A percentile compares a stretch with the other conserved stretches of the same genome.
Conservation (phyloP, 495 filamentous ascomycete genomes). For the Hyaloscypha hepaticicola region DNA sequence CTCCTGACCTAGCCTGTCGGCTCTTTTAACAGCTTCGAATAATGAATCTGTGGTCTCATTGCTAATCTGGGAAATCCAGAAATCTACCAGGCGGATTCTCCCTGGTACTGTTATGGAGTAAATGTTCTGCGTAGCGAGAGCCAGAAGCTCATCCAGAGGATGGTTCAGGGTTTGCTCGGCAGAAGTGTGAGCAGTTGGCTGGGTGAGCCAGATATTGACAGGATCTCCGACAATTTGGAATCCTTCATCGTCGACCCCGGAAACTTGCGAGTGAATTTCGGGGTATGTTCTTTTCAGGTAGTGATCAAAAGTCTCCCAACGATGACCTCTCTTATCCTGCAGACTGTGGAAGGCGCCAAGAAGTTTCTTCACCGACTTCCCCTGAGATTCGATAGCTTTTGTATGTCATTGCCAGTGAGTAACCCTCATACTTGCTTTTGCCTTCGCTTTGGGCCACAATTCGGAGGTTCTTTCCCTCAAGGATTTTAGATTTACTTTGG, state of each 20-base stretch:
- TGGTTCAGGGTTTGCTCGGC: too few relatives aligned
- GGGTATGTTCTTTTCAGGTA: constrained; percentile 17
- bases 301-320: constrained; percentile 12
- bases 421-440: constrained; percentile 20
- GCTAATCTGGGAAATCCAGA: constrained; percentile 20
- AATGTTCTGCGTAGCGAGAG: constrained; percentile 13
- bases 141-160: background rate
- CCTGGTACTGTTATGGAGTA: constrained; percentile 9
- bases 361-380: too few relatives aligned
- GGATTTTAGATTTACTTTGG: background rate
- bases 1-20: background rate
- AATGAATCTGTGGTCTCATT: constrained; percentile 34
- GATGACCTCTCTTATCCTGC: constrained; percentile 6
- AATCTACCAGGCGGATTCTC: constrained; percentile 11
- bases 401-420: constrained; percentile 20
- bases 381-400: too few relatives aligned
- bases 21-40: constrained; percentile 35
- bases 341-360: constrained; percentile 6
- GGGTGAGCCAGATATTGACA: background rate
- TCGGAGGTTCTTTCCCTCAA: constrained; percentile 27
- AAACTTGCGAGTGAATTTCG: constrained; percentile 21
- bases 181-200: background rate
- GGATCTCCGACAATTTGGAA: constrained; percentile 10
- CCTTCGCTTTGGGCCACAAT: constrained; percentile 17
- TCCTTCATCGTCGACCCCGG: constrained; percentile 9